Evolutionary conservation across 2,329 filamentous ascomycete species (phyloP).

Genomic region (Monosporascus sp.): DNA sequence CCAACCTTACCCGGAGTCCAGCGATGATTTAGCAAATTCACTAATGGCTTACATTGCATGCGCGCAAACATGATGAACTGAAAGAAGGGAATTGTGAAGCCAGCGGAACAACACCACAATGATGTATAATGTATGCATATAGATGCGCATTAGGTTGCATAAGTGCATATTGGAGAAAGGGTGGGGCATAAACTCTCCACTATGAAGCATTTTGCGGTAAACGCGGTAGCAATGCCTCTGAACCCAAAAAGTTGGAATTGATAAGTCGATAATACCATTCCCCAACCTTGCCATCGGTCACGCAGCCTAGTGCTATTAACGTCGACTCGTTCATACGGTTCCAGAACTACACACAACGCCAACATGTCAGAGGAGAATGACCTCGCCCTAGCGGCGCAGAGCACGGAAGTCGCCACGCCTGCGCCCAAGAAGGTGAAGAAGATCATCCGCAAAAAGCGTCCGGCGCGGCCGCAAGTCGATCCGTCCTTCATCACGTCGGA

Average conservation of each 20-base stretch:
- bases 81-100: too few species aligned
- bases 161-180: too few species aligned
- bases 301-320: not conserved
- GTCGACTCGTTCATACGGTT: conserved; percentile 5
- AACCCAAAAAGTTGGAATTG: not conserved
- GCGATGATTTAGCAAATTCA: too few species aligned
- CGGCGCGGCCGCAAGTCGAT: conserved; percentile 87
- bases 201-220: not conserved
- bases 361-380: conserved; percentile 28
- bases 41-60: too few species aligned
- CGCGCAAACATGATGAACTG: too few species aligned
- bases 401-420: conserved; percentile 41
- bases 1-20: too few species aligned
- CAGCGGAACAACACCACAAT: too few species aligned
- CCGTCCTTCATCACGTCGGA: conserved; percentile 76
- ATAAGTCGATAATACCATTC: too few species aligned
- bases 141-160: not conserved
- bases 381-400: conserved; percentile 17
- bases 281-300: not conserved
- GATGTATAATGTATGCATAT: not conserved
- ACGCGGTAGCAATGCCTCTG: not conserved
- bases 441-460: conserved; percentile 81
- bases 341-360: conserved; percentile 2
- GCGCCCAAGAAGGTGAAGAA: conserved; percentile 71
- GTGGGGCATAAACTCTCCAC: not conserved